Evolutionary conservation across 148 eudicot genomes (phyloP).

Genomic region (Fagopyrum esculentum): DNA sequence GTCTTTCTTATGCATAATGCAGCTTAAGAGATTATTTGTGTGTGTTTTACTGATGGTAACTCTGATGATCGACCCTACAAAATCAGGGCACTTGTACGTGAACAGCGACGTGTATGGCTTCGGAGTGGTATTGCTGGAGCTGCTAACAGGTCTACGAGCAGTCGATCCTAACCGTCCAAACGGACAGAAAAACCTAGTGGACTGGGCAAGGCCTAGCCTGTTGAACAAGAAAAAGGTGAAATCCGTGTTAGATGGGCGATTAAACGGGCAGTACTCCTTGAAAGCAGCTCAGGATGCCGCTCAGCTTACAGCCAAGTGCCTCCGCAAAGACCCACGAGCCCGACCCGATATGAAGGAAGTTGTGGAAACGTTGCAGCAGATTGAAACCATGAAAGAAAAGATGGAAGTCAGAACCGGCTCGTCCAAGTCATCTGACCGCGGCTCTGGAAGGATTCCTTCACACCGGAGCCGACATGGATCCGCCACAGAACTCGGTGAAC

Average conservation of each 20-base stretch:
- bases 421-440: neutral
- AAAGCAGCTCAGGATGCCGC: slow-evolving; percentile 8
- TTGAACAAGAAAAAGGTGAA: slow-evolving; percentile 6
- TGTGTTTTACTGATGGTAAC: neutral
- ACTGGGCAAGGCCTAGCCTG: slow-evolving; percentile 5
- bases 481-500: neutral
- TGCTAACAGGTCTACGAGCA: slow-evolving; percentile 7
- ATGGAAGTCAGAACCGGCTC: slow-evolving; percentile 3
- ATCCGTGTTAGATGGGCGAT: neutral
- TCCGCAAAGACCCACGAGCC: neutral
- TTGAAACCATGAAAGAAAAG: slow-evolving; percentile 2
- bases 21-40: neutral
- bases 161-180: slow-evolving; percentile 7
- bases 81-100: slow-evolving; percentile 8
- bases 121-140: slow-evolving; percentile 13
- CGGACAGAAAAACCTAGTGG: slow-evolving; percentile 9
- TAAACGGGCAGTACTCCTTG: slow-evolving; percentile 1
- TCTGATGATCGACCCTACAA: neutral
- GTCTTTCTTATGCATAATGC: neutral
- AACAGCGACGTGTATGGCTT: slow-evolving; percentile 13
- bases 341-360: slow-evolving; percentile 9
- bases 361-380: slow-evolving; percentile 6
- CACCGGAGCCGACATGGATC: neutral
- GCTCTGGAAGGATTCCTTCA: neutral
- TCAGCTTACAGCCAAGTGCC: slow-evolving; percentile 12